Evolutionary conservation across 1,284 basidiomycete genomes (phyloP), one percentile per base, ranked within the genome.

Genomic region (Apiotrichum brassicae): DNA sequence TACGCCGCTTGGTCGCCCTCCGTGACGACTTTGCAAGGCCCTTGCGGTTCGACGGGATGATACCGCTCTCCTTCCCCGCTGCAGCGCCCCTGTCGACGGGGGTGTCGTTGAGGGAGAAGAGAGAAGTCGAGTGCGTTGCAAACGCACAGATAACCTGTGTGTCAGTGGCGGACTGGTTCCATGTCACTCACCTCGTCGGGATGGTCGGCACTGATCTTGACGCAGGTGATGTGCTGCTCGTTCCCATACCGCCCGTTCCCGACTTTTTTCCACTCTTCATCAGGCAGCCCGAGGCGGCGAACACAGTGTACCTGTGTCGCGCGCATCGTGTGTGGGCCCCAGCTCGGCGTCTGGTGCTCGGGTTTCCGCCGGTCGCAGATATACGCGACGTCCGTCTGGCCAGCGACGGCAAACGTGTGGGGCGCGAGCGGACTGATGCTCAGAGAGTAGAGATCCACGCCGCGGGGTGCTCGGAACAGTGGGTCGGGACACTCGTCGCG

Each of bases 351-450:
- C 45, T 81, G 77, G 7, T 83, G 79, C 8, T 83, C 81, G 16
- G 81, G 73, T 69, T 90, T 85, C 48, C 92, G 79, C 46, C 92
- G 79, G 69, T 97, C 92, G 63, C 89, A 93, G 1, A 97, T 78
- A 70, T 86, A 91, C 1, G 86, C 91, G 82, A 90, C 48, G 22
- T 67, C 65, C 6, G 65, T 65, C 34, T 64, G 66, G 5, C 77
- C 77, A 0, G 76, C 76, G 1, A 77, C 76, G 1, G 72, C 71
- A 48, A 78, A 78, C 7, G 77, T 66, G 59, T 76, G 74, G 14
- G 77, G 77, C 19, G 75, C 65, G 8, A 72, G 59, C 20, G 70
- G 68, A 46, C 70, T 73, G 25, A 77, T 62, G 39, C 70, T 69
- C 19, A 78, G 62, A 25, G 71, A 73, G 58, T 78, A 78, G 37